Conservation (phyloP, 2,329 filamentous ascomycete species). For the Epichloe typhina region DNA sequence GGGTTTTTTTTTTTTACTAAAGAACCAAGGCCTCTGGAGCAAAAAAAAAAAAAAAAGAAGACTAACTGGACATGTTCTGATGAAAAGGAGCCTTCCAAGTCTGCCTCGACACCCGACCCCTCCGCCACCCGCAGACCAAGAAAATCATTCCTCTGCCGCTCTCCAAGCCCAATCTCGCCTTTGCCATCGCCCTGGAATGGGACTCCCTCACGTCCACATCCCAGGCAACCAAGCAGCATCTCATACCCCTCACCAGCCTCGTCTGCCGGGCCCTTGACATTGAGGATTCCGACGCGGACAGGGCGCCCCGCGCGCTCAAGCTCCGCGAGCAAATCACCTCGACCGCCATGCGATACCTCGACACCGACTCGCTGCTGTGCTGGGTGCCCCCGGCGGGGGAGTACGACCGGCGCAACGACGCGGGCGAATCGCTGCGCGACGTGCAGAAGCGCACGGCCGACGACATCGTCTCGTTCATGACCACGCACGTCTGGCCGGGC, state of each 20-base stretch:
- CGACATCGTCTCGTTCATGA: constrained; percentile 60
- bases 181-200: constrained; percentile 86
- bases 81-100: constrained; percentile 41
- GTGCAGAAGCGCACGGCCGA: constrained; percentile 57
- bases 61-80: not conserved
- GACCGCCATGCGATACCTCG: constrained; percentile 70
- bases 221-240: constrained; percentile 73
- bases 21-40: no score
- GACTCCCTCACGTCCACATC: constrained; percentile 71
- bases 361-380: constrained; percentile 86
- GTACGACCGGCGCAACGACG: constrained; percentile 31
- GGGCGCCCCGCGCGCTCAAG: constrained; percentile 25
- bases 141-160: constrained; percentile 58
- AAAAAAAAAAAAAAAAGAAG: not conserved
- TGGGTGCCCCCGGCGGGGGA: constrained; percentile 53
- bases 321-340: constrained; percentile 51
- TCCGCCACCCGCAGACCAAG: constrained; percentile 66
- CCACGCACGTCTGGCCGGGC: constrained; percentile 68
- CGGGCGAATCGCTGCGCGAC: constrained; percentile 50
- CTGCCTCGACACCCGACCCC: constrained; percentile 62
- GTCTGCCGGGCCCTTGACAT: constrained; percentile 77
- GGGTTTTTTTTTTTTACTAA: not conserved
- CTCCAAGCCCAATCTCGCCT: constrained; percentile 68
- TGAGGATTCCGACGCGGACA: constrained; percentile 44
- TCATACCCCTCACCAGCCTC: constrained; percentile 82